Evolutionary conservation across 192 early-diverging fungal genomes (phyloP).

Genomic region (Linnemannia zychae): DNA sequence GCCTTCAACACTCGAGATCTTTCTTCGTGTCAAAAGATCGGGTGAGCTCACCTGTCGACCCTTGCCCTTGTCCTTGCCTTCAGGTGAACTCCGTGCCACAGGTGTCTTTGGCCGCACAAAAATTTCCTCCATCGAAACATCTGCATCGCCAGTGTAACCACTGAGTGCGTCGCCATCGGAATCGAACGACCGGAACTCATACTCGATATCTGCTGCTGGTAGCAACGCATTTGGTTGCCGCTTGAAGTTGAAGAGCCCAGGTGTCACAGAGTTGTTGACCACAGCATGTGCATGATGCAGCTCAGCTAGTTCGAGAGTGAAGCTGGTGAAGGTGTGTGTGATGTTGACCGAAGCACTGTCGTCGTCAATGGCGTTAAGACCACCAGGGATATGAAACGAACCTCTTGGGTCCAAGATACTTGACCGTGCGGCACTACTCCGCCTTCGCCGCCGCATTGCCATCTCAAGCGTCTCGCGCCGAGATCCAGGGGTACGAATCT

Average conservation of each 20-base stretch:
- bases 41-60: neutral
- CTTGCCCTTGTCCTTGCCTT: neutral
- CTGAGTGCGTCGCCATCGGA: conserved; percentile 50
- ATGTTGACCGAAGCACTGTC: conserved; percentile 38
- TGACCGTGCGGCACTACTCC: conserved; percentile 38
- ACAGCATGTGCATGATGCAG: conserved; percentile 49
- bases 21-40: conserved; percentile 2
- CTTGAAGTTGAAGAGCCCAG: conserved; percentile 52
- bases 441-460: conserved; percentile 48
- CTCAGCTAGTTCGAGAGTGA: conserved; percentile 49
- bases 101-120: conserved; percentile 24
- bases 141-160: conserved; percentile 55
- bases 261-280: conserved; percentile 42
- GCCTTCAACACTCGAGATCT: conserved; percentile 37
- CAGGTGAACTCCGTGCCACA: neutral
- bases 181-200: conserved; percentile 47
- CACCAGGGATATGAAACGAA: neutral
- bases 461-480: conserved; percentile 52
- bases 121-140: conserved; percentile 51
- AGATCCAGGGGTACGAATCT: conserved; percentile 16
- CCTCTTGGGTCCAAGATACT: conserved; percentile 9
- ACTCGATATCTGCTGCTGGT: conserved; percentile 22
- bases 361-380: neutral
- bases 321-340: conserved; percentile 50
- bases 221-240: neutral